Base-by-base conservation (phyloP, 129 eudicot genomes). In the Lonicera japonica region DNA sequence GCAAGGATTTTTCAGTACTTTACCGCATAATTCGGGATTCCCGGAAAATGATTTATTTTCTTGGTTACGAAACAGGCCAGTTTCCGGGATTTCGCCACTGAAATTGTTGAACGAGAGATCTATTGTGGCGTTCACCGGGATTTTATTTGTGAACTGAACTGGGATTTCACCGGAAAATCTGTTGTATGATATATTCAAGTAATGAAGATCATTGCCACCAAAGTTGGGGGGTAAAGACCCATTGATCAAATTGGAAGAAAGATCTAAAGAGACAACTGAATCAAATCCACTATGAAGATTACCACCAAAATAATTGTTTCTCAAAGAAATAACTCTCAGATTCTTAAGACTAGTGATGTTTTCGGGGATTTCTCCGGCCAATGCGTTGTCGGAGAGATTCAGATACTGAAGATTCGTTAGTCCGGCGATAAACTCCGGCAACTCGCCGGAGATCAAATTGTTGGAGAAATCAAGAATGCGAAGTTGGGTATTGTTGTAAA, bases 61-160 rank as follows among this genome's bases (percentile, higher is more conserved):
- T 66, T 92, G 99, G 57, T 77, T 76, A 12, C 64, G 1, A 53
- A 92, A 88, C 41, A 88, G 74, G 15, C 69, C 56, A 4, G 85
- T 70, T 29, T 78, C 82, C 17, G 99, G 99, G 11, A 92, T 79
- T 36, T 77, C 57, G 17, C 99, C 99, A 3, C 91, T 80, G 20
- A 92, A 73, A 38, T 85, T 85, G 54, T 92, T 92, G 73, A 41
- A 81, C 2, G 99, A 88, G 23, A 92, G 78, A 85, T 92, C 99
- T 16, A 92, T 19, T 1, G 95, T 88, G 0, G 96, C 85, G 20
- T 80, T 92, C 0, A 69, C 41, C 6, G 96, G 87, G 1, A 92
- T 46, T 8, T 71, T 69, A 22, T 59, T 67, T 0, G 76, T 64
- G 63, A 88, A 85, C 25, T 82, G 83, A 67, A 70, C 64, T 1